Percentiles rank a stretch among this genome's conserved stretches.
phyloP scores from a whole-genome alignment of 2,329 filamentous ascomycete genomes.

The Aspergillus sp. region DNA sequence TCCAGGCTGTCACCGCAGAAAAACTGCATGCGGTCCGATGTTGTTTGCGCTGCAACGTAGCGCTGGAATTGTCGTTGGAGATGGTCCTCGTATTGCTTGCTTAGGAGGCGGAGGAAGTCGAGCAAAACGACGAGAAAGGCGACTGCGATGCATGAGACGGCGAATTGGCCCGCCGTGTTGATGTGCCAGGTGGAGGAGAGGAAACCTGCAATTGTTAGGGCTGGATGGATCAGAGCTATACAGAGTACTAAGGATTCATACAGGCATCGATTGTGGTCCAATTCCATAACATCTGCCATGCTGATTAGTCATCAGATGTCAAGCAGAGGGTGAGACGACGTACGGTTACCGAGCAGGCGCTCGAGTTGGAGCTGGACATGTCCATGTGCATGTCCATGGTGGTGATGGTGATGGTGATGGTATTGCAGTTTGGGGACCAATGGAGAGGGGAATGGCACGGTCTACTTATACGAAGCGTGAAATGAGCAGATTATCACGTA shows the following conservation, averaged over 20 bases:
- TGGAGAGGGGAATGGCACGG: too few relatives aligned
- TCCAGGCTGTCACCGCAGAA: constrained; percentile 6
- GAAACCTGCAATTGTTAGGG: constrained; percentile 3
- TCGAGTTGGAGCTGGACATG: constrained; percentile 15
- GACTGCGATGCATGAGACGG: constrained; percentile 20
- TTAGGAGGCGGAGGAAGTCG: constrained; percentile 17
- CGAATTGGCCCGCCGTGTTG: constrained; percentile 16
- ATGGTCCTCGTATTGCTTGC: constrained; percentile 17
- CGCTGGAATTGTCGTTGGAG: constrained; percentile 18
- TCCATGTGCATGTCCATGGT: constrained; percentile 23
- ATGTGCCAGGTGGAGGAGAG: constrained; percentile 17
- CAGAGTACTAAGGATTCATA: background rate
- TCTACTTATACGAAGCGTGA: too few relatives aligned
- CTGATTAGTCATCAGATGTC: background rate
- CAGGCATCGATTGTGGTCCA: constrained; percentile 29
- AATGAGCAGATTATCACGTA: too few relatives aligned
- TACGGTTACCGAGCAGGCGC: constrained; percentile 27
- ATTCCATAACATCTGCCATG: constrained; percentile 29
- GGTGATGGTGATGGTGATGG: background rate
- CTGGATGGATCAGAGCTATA: too few relatives aligned
- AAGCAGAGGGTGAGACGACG: constrained; percentile 2
- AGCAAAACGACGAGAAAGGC: constrained; percentile 14
- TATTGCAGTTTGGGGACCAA: background rate
- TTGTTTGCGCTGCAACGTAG: constrained; percentile 9
- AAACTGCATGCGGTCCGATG: constrained; percentile 1